Evolutionary conservation across 331 rosid genomes (phyloP), one percentile per base, ranked within the genome.

Genomic region (Malus hybrid): DNA sequence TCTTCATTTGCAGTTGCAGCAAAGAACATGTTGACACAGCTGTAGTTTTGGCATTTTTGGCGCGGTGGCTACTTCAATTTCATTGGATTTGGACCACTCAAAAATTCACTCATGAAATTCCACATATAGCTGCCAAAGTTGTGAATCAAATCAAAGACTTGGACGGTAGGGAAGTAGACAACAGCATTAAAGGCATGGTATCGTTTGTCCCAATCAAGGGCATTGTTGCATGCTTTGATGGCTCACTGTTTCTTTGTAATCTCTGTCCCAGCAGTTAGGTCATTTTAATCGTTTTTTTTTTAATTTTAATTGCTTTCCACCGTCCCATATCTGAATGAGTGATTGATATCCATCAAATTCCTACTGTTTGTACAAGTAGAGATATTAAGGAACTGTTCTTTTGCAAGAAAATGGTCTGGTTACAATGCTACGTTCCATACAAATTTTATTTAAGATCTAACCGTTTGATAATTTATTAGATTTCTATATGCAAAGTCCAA

Each of bases 21-120:
- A 22, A 56, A 19, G 75, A 56, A 55, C 33, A 71, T 29, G 39
- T 13, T 67, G 54, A 57, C 66, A 66, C 83, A 79, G 83, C 86
- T 79, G 86, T 83, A 75, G 69, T 63, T 73, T 73, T 27, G 72
- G 68, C 11, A 3, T 61, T 76, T 70, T 82, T 60, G 71, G 74
- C 32, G 79, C 72, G 52, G 27, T 69, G 20, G 29, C 52, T 68
- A 36, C 29, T 32, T 20, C 16, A 62, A 65, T 71, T 71, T 34
- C 44, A 27, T 76, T 59, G 74, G 46, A 59, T 16, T 66, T 66
- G 77, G 74, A 65, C 81, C 72, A 64, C 81, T 13, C 15, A 55
- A 56, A 13, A 44, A 3, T 54, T 32, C 61, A 29, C 54, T 32
- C 46, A 32, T 8, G 70, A 59, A 42, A 16, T 59, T 60, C 42